Evolutionary conservation across 345 rosid species (phyloP).

Genomic region (Adansonia digitata): DNA sequence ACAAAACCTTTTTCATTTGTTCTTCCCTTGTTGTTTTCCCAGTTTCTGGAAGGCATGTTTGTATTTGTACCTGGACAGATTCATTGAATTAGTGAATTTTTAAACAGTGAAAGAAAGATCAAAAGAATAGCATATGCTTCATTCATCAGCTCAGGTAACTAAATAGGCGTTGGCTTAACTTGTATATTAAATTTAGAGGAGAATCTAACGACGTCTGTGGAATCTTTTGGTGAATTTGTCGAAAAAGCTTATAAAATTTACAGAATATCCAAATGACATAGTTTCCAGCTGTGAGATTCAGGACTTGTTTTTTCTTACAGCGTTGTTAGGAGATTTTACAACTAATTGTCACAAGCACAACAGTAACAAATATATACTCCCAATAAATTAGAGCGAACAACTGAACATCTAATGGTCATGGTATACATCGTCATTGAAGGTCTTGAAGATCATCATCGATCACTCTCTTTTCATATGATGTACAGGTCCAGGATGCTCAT

Average conservation of each 20-base stretch:
- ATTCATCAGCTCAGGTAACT: background rate
- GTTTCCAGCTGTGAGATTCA: no score
- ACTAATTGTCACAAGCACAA: background rate
- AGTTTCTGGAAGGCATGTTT: background rate
- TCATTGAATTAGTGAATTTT: background rate
- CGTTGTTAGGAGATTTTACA: no score
- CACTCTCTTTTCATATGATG: constrained; percentile 3
- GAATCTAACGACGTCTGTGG: background rate
- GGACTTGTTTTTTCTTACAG: no score
- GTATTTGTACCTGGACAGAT: background rate
- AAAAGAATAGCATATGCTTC: background rate
- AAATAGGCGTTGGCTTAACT: background rate
- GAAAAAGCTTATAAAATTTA: no score
- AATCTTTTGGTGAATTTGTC: background rate
- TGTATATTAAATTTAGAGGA: background rate
- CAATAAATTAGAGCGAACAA: background rate
- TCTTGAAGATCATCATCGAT: background rate
- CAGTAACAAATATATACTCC: background rate
- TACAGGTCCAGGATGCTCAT: constrained; percentile 56
- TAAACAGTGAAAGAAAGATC: background rate
- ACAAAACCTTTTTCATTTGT: background rate
- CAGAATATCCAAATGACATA: no score
- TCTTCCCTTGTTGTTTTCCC: background rate
- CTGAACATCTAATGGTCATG: background rate
- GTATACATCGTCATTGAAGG: background rate